Base-by-base conservation (phyloP, 495 filamentous ascomycete genomes). In the Tuber umbilicatum region DNA sequence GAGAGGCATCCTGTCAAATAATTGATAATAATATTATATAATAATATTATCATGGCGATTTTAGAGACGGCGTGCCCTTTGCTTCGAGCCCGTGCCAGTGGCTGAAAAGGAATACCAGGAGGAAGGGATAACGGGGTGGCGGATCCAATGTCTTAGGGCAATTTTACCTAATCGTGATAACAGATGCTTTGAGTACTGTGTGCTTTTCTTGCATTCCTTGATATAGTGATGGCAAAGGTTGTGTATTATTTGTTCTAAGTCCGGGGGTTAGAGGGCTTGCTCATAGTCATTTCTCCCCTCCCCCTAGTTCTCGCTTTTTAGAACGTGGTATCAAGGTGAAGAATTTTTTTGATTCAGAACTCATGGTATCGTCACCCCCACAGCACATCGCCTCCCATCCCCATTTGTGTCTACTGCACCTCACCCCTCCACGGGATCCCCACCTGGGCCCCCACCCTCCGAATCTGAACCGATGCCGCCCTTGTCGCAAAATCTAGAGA, bases 381-480 rank as follows among this genome's bases (percentile, higher is more conserved):
- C 69, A n/a, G 41, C 12, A 40, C 37, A 23, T 70, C 19, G 38
- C 21, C 17, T 16, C 23, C 21, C 31, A 70, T 64, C 19, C 12
- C 4, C 4, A 64, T 64, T 64, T 64, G 9, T 27, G 31, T 64
- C 42, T 40, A 82, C 73, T 84, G 80, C 50, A 94, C 84, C 84
- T 98, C 94, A 83, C 92, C 89, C 73, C 89, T 87, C 90, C 91
- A 97, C 0, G 94, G 94, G 85, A 98, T 97, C 69, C 92, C 90
- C 70, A 87, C 89, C 88, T 93, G 91, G n/a, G 94, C 94, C 2
- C 94, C 94, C 75, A 85, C 83, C 81, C 87, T 89, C 84, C 93
- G 89, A 37, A 97, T 92, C 39, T 91, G 91, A 78, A 88, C 88
- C 45, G 91, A 90, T 17, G 93, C 90, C 12, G 93, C 94, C 47